A percentile compares a stretch with the other conserved stretches of the same genome.
Evolutionary conservation across 805 yeast genomes (phyloP).

Genomic region (Candida orba): DNA sequence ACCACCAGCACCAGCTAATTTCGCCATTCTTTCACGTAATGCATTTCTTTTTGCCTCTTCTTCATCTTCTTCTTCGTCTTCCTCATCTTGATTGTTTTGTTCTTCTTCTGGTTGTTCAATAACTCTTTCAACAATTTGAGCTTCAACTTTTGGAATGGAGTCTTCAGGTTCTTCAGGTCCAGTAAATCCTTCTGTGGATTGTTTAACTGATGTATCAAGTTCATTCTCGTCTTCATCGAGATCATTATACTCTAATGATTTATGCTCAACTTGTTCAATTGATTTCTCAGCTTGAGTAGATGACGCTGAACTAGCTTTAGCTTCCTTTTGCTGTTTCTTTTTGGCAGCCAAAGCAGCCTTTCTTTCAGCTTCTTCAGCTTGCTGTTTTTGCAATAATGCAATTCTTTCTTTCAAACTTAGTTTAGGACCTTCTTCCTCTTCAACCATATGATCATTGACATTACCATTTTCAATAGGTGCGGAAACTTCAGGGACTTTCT

Average conservation of each 20-base stretch:
- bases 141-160: no score
- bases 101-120: constrained; percentile 23
- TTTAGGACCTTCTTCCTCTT: constrained; percentile 59
- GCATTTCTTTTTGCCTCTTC: constrained; percentile 72
- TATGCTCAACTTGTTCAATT: constrained; percentile 11
- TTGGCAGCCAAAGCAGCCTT: constrained; percentile 55
- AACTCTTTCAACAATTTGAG: constrained; percentile 11
- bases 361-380: constrained; percentile 69
- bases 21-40: constrained; percentile 93
- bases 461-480: constrained; percentile 27
- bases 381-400: constrained; percentile 73
- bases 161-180: constrained; percentile 8
- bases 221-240: not conserved
- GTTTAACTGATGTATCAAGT: not conserved
- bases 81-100: constrained; percentile 40
- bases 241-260: constrained; percentile 1
- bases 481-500: constrained; percentile 7
- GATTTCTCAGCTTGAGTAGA: not conserved
- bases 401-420: constrained; percentile 83
- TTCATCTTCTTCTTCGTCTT: constrained; percentile 57
- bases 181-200: not conserved
- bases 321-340: constrained; percentile 42
- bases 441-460: constrained; percentile 23
- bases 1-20: constrained; percentile 77
- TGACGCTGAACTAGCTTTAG: constrained; percentile 9